Evolutionary conservation across 352 stramenopile genomes (phyloP).

Genomic region (Globisporangium cederbergense): DNA sequence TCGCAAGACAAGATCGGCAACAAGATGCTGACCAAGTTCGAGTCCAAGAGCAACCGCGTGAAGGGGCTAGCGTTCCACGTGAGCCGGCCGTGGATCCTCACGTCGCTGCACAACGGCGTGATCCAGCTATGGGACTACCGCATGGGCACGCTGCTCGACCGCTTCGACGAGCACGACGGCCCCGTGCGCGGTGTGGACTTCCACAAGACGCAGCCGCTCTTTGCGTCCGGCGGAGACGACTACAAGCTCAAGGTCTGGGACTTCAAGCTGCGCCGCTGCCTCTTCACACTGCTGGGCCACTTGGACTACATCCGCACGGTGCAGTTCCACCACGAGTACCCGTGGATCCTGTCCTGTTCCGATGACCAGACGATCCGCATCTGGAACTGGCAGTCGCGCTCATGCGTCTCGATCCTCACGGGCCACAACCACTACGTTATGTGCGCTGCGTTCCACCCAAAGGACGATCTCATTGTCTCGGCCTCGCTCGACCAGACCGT

Average conservation of each 20-base stretch:
- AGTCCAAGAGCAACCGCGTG: constrained; percentile 99
- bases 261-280: constrained; percentile 97
- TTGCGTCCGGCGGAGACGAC: constrained; percentile 98
- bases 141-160: constrained; percentile 98
- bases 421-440: constrained; percentile 99
- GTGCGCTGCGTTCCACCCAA: constrained; percentile 99
- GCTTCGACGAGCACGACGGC: constrained; percentile 99
- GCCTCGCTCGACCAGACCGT: constrained; percentile 98
- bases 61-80: constrained; percentile 99
- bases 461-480: constrained; percentile 99
- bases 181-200: constrained; percentile 99
- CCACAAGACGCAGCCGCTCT: constrained; percentile 96
- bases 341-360: constrained; percentile 97
- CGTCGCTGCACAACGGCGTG: constrained; percentile 98
- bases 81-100: constrained; percentile 98
- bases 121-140: constrained; percentile 99
- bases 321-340: constrained; percentile 99
- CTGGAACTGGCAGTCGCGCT: constrained; percentile 99
- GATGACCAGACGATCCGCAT: constrained; percentile 99
- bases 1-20: constrained; percentile 2
- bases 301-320: constrained; percentile 99
- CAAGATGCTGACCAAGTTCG: constrained; percentile 98
- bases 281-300: constrained; percentile 99
- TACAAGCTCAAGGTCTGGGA: constrained; percentile 99
- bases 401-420: constrained; percentile 98